These are phyloP conservation scores for Tuber melanosporum DNA, from an alignment of 495 filamentous ascomycete species.

Conservation along the genomic window DNA sequence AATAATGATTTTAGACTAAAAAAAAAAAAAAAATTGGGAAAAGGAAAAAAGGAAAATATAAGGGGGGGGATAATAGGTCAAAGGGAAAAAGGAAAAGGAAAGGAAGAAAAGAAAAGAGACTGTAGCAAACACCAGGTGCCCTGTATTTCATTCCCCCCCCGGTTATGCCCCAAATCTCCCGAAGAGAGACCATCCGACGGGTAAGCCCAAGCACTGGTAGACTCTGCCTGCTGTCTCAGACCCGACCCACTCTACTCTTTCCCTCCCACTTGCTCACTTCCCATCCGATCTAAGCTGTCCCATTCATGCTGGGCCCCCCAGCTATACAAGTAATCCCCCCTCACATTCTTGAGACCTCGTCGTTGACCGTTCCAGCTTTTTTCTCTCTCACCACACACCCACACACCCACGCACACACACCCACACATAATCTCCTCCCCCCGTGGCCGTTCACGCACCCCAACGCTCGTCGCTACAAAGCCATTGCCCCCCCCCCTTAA, in stretches of 20 bases:
- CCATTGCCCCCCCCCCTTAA: constrained; percentile 31
- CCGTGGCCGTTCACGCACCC: constrained; percentile 6
- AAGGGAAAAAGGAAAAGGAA: constrained; percentile 15
- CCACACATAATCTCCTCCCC: constrained; percentile 15
- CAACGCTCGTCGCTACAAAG: constrained; percentile 34
- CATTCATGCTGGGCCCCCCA: constrained; percentile 16
- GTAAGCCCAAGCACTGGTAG: constrained; percentile 36
- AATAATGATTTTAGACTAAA: constrained; percentile 8
- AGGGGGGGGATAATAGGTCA: constrained; percentile 8
- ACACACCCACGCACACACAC: constrained; percentile 3
- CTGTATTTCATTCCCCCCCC: constrained; percentile 8
- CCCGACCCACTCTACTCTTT: constrained; percentile 27
- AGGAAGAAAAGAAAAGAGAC: constrained; percentile 14
- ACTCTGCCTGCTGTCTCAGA: constrained; percentile 24
- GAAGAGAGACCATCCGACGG: constrained; percentile 32
- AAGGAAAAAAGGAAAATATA: constrained; percentile 9
- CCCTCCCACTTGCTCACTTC: constrained; percentile 18
- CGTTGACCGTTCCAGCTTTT: constrained; percentile 20
- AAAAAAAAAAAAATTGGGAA: background rate
- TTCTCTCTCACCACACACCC: constrained; percentile 16
- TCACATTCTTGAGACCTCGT: constrained; percentile 18
- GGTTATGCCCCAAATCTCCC: constrained; percentile 34
- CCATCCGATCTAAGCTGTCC: constrained; percentile 20
- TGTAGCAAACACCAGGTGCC: constrained; percentile 5
- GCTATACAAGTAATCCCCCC: constrained; percentile 15